These are phyloP conservation scores for Chalara sp. DNA, from an alignment of 2,329 filamentous ascomycete species.

Conservation along the genomic window DNA sequence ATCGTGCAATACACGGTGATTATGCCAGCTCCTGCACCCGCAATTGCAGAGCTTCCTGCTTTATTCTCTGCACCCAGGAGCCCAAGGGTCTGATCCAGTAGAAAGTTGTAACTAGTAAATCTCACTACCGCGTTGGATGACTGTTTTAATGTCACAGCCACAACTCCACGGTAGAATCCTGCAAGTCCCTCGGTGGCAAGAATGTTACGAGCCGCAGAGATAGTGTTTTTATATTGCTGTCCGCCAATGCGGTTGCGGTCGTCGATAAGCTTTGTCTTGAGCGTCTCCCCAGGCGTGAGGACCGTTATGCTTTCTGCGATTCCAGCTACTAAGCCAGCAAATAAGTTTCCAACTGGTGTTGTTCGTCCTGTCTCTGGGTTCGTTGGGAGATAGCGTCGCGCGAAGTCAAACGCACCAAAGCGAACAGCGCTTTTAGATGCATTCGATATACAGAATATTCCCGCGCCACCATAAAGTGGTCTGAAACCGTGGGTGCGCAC, in stretches of 20 bases:
- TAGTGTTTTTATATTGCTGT: conserved; percentile 2
- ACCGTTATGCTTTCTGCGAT: conserved; percentile 18
- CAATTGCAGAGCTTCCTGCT: conserved; percentile 6
- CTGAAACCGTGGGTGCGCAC: not conserved
- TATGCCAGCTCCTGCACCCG: conserved; percentile 14
- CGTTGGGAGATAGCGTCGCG: conserved; percentile 9
- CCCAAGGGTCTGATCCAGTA: conserved; percentile 11
- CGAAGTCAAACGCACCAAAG: conserved; percentile 19
- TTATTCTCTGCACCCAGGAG: not conserved
- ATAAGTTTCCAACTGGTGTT: conserved; percentile 16
- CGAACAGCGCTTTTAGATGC: conserved; percentile 13
- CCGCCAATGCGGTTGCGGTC: conserved; percentile 12
- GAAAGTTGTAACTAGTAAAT: conserved; percentile 17
- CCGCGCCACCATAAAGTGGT: conserved; percentile 5
- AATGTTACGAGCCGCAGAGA: not conserved
- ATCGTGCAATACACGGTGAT: conserved; percentile 19
- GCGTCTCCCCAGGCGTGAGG: conserved; percentile 22
- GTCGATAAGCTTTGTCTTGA: conserved; percentile 23
- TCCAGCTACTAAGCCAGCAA: conserved; percentile 19
- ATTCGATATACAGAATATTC: conserved; percentile 3
- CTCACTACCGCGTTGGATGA: conserved; percentile 18
- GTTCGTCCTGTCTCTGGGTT: not conserved
- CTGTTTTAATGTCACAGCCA: conserved; percentile 18
- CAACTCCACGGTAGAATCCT: conserved; percentile 15
- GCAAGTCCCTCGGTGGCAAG: not conserved